Evolutionary conservation across 768 basidiomycete genomes (phyloP), one percentile per base, ranked within the genome.

Genomic region (Leccinum boreale): DNA sequence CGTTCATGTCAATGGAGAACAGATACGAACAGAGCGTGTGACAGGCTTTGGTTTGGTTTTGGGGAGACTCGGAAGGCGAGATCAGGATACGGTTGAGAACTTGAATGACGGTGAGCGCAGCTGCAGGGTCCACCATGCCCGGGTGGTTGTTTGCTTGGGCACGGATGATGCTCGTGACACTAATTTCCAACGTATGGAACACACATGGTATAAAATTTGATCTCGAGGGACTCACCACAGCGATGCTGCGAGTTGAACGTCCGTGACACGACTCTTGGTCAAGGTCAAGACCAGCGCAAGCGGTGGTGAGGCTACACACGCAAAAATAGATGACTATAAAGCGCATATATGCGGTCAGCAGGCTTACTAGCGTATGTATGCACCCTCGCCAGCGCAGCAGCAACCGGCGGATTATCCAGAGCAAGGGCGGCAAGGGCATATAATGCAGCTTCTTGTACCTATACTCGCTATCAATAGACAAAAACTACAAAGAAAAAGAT

Each of bases 171-270:
- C 82, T 79, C 0, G 86, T 84, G 7, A 83, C 81, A 49, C 88
- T 89, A 59, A 14, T 56, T 28, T 17, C 19, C 19, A 24, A 10
- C 17, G 26, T 21, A 10, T 39, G 50, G 26, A 59, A 39, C 17
- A 5, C 17, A 5, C 15, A 29, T 15, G 55, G 17, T 19, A 28
- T 28, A 39, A n/a, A 24, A 0, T 36, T 44, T 9, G 49, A 19
- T 14, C 3, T 21, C n/a, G 10, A 49, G 21, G 11, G 6, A 59
- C 75, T 50, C 66, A 88, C 89, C 89, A 90, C 15, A 89, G 66
- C 63, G 85, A 84, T 0, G 89, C 87, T 1, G 87, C 84, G 1
- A 92, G 71, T 59, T 90, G 88, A 10, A 87, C 79, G 19, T 87
- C 85, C 1, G 78, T 69, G 3, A 75, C 73, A 2, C 87, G 79